Evolutionary conservation across 2,329 filamentous ascomycete species (phyloP), one percentile per base, ranked within the genome.

Genomic region (Pseudogymnoascus sp.): DNA sequence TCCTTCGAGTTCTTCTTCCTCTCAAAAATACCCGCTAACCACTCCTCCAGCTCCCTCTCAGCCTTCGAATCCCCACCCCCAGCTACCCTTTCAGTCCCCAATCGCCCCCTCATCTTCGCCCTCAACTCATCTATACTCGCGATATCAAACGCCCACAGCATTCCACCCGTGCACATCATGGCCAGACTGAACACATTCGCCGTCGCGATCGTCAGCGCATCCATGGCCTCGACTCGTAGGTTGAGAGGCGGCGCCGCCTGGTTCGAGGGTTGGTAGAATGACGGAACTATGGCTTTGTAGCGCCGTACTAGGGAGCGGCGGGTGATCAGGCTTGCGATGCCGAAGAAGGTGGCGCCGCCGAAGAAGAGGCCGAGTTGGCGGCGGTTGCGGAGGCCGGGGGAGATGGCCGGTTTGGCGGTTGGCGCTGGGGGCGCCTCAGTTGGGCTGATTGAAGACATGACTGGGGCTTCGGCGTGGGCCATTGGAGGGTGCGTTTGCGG

Each of bases 181-280:
- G 82, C 87, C 60, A 95, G 83, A 69, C 87, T 89, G 33, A 87
- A 71, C 11, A 95, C 90, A 70, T 96, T 96, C 69, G 97, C 82
- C 0, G 93, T 96, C 0, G 93, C 95, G 36, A 97, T 79, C 60
- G 87, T 89, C 21, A 99, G 79, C 0, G 93, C 93, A 75, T 96
- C 89, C 35, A 89, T 77, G 0, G 93, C 93, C 67, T 97, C 87
- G 40, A 89, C 74, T 1, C 85, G 82, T 7, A 87, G 86, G 71
- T 87, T 88, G 28, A 85, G 80, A 50, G 79, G 61, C 75, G 72
- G 74, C 75, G 75, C 80, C 77, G 75, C 47, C 67, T 79, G 76
- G 68, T 84, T 84, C 74, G 83, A 87, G 50, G 82, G 84, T 13
- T 84, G 78, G 80, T 89, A 96, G 78, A 89, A 93, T 57, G 82